Base-by-base conservation (phyloP, 1,284 basidiomycete species). In the Fomitopsis palustris region DNA sequence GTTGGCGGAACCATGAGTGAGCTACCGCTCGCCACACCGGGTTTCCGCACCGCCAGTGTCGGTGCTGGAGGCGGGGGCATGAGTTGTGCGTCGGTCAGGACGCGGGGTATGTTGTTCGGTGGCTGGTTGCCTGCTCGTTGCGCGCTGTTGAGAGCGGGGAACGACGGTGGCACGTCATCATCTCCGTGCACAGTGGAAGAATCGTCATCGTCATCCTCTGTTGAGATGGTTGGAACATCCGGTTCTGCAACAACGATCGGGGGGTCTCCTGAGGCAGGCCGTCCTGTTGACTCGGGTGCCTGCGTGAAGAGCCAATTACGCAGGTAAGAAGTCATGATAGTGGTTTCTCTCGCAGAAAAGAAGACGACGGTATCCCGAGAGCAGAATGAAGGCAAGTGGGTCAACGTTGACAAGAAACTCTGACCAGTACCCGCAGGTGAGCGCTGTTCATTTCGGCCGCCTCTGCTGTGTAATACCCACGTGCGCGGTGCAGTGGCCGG, bases 71-170 rank as follows among this genome's bases (percentile, higher is more conserved):
- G 90, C 17, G 90, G 90, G 1, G 87, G 90, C 89, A 92, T 91
- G 54, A 82, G 71, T 55, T 78, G 72, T 16, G 82, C 72, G 68
- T 90, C 84, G 2, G 74, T 80, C 52, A 87, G 73, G 58, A 84
- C 76, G 12, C 64, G 74, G 16, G 81, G 81, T 37, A 78, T 62
- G 5, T 63, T 53, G 17, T 64, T 53, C 3, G 74, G 53, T 19
- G 14, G 57, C 27, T 55, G 31, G 16, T 55, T 60, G 6, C 59
- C 45, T 31, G 62, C 47, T n/a, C 95, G 87, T 69, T 97, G 95
- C 16, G 88, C 87, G 58, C 93, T 95, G 70, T 86, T 81, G 4
- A 86, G 77, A 25, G 87, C 83, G 5, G 95, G 96, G 72, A 97
- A 97, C 0, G 87, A 85, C 3, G 95, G 95, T 1, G 93, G 88